Base-by-base conservation (phyloP, 2,329 filamentous ascomycete genomes). In the Fusarium humuli region DNA sequence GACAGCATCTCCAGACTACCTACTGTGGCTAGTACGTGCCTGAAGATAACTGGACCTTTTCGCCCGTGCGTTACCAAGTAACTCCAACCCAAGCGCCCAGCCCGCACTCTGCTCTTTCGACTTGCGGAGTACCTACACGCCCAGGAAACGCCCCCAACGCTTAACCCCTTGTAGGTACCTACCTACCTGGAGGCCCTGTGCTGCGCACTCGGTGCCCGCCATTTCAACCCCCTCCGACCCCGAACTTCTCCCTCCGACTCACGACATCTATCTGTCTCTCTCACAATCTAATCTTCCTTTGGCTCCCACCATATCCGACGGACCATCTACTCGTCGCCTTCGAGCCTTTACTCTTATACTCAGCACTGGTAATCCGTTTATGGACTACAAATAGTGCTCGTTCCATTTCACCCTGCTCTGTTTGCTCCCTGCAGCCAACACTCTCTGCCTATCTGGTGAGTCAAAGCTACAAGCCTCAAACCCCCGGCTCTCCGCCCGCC, bases 151-250 rank as follows among this genome's bases (percentile, higher is more conserved):
- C 53, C 66, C 42, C 69, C 61, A 55, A 68, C 50, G 37, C 66
- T 55, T 69, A 69, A 69, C 65, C 65, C 66, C 48, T 58, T 54
- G 48, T 45, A 67, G 54, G 57, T 70, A 63, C 56, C 61, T 57
- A 30, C 29, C 46, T 66, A 46, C 61, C 64, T 62, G 52, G 60
- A 67, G 61, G 67, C 61, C 61, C 64, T 74, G 58, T 50, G 55
- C 45, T 72, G 58, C 50, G 59, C 57, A 62, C 71, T 70, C 56
- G 29, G 70, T 71, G 68, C 73, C 73, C 70, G 57, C 73, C 73
- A 74, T 75, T 75, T 75, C 73, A 72, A 72, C 70, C 73, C 69
- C 65, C 68, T 72, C 68, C 69, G 52, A 65, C 62, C 69, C 61
- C 70, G 46, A 70, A 65, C 67, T 55, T 65, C 69, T 74, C 67